phyloP scores from a whole-genome alignment of 108 stramenopile genomes.

The Nitzschia putrida region DNA sequence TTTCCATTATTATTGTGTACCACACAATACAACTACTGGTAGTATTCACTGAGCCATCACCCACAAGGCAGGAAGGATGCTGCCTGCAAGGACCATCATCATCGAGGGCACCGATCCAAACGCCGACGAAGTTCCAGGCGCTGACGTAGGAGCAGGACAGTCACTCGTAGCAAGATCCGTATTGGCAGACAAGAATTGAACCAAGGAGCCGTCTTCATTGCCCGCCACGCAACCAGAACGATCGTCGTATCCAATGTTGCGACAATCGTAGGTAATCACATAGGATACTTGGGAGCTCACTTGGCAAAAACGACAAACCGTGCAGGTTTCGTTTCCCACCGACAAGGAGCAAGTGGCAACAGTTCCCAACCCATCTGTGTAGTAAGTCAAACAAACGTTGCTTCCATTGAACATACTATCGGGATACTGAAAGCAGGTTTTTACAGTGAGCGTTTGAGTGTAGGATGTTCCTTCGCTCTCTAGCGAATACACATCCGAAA shows the following conservation, averaged over 20 bases:
- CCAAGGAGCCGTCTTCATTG: conserved; percentile 11
- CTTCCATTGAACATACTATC: conserved; percentile 6
- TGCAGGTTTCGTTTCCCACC: conserved; percentile 11
- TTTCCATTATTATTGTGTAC: too few species aligned
- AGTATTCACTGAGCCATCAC: too few species aligned
- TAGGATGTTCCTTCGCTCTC: neutral
- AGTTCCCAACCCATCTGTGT: conserved; percentile 6
- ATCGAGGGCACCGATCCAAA: neutral
- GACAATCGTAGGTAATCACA: conserved; percentile 12
- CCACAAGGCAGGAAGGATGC: too few species aligned
- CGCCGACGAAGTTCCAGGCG: too few species aligned
- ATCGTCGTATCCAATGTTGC: conserved; percentile 18
- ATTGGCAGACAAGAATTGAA: conserved; percentile 6
- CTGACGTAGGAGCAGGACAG: neutral
- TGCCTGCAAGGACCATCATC: neutral
- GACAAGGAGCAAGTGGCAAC: conserved; percentile 6
- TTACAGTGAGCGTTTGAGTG: neutral
- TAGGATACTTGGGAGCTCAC: neutral
- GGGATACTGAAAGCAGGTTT: conserved; percentile 8
- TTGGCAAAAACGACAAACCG: conserved; percentile 11
- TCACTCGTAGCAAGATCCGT: neutral
- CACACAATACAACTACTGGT: too few species aligned
- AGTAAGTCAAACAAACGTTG: conserved; percentile 6
- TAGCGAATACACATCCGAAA: conserved; percentile 1
- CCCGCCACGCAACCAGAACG: conserved; percentile 11